phyloP scores from a whole-genome alignment of 768 basidiomycete genomes.

The Wakefieldia striispora region DNA sequence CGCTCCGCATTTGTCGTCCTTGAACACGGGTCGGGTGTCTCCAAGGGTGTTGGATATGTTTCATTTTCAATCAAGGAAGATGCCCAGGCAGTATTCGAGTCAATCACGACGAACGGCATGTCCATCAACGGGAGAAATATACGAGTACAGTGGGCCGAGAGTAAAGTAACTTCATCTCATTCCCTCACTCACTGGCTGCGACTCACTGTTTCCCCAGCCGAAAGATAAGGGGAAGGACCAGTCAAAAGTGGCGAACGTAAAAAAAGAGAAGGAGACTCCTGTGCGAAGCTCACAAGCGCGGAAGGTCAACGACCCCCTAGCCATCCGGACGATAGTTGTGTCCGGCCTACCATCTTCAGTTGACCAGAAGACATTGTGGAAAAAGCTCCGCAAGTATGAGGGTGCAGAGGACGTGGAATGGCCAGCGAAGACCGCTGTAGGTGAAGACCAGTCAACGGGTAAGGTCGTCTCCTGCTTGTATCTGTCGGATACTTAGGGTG shows the following conservation, averaged over 20 bases:
- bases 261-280: conserved; percentile 42
- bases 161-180: conserved; percentile 50
- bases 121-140: conserved; percentile 65
- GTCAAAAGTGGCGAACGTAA: conserved; percentile 27
- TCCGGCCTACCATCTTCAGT: conserved; percentile 67
- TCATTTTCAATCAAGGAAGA: conserved; percentile 89
- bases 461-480: not conserved
- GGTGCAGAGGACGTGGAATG: conserved; percentile 78
- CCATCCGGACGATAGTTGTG: conserved; percentile 77
- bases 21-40: conserved; percentile 67
- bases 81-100: conserved; percentile 70
- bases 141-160: conserved; percentile 77
- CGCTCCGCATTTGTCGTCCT: conserved; percentile 91
- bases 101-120: conserved; percentile 64
- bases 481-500: not conserved
- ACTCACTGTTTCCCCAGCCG: conserved; percentile 31
- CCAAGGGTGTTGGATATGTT: conserved; percentile 97
- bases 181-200: not conserved
- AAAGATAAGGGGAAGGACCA: conserved; percentile 39
- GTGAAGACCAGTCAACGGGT: conserved; percentile 56
- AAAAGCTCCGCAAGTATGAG: conserved; percentile 77
- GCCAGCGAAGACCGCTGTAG: conserved; percentile 47
- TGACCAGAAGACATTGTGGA: conserved; percentile 72
- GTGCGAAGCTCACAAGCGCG: conserved; percentile 32
- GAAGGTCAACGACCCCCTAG: conserved; percentile 64